A percentile compares a stretch with the other conserved stretches of the same genome.
phyloP scores from a whole-genome alignment of 1,284 basidiomycete species.

The Cryptococcus maquisensis region DNA sequence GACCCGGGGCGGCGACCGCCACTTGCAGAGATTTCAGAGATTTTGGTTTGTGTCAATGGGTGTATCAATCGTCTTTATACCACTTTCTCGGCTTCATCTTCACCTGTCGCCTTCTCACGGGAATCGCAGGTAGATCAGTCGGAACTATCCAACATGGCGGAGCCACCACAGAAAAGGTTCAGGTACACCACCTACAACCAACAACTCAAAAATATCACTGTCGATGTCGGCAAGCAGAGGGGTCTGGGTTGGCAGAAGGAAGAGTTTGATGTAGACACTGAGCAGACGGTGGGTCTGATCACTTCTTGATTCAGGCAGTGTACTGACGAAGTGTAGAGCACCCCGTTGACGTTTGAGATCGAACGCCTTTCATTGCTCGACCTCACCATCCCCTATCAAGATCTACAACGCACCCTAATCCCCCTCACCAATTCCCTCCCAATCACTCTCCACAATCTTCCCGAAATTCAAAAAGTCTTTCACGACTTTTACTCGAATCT shows the following conservation, averaged over 20 bases:
- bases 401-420: slow-evolving; percentile 61
- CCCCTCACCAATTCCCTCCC: slow-evolving; percentile 71
- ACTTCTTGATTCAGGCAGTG: neutral
- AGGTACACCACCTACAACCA: slow-evolving; percentile 47
- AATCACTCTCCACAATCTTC: slow-evolving; percentile 73
- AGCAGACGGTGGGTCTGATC: slow-evolving; percentile 28
- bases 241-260: slow-evolving; percentile 45
- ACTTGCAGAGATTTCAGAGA: too few relatives aligned
- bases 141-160: slow-evolving; percentile 23
- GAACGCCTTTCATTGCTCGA: slow-evolving; percentile 57
- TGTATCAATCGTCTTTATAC: neutral
- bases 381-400: slow-evolving; percentile 68
- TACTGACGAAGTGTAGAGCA: slow-evolving; percentile 22
- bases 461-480: slow-evolving; percentile 53
- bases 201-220: slow-evolving; percentile 41
- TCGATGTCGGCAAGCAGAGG: slow-evolving; percentile 43
- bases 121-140: neutral
- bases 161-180: slow-evolving; percentile 45
- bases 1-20: neutral
- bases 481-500: slow-evolving; percentile 54
- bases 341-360: slow-evolving; percentile 44
- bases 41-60: neutral
- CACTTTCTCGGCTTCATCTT: too few relatives aligned
- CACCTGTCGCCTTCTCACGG: too few relatives aligned
- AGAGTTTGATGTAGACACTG: slow-evolving; percentile 36